Evolutionary conservation across 2,329 filamentous ascomycete species (phyloP).

Genomic region (Microthyrium microscopicum): DNA sequence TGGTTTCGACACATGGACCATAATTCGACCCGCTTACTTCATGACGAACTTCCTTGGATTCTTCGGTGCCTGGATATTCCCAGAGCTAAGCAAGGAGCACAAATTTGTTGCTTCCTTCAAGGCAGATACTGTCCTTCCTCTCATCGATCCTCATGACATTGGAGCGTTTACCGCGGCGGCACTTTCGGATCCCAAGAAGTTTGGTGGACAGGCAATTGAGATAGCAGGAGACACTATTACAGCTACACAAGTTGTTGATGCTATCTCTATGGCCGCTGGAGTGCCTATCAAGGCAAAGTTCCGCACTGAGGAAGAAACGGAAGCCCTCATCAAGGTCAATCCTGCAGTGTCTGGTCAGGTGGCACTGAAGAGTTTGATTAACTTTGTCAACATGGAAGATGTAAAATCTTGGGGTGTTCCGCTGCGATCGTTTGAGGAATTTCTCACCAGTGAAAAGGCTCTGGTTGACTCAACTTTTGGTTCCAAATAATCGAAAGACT

Average conservation of each 20-base stretch:
- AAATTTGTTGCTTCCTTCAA: constrained; percentile 22
- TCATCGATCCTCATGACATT: constrained; percentile 32
- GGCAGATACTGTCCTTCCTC: constrained; percentile 21
- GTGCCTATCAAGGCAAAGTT: constrained; percentile 20
- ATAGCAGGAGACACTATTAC: constrained; percentile 26
- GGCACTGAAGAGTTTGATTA: constrained; percentile 18
- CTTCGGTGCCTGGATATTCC: constrained; percentile 22
- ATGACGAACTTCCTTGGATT: constrained; percentile 34
- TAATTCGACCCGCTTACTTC: constrained; percentile 35
- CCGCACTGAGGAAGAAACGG: constrained; percentile 27
- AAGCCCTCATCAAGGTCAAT: constrained; percentile 18
- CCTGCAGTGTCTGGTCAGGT: constrained; percentile 25
- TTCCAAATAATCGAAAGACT: too few species aligned
- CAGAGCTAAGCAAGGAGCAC: constrained; percentile 22
- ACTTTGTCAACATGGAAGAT: constrained; percentile 19
- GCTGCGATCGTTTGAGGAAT: constrained; percentile 27
- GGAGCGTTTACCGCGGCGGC: constrained; percentile 29
- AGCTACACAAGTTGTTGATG: constrained; percentile 20
- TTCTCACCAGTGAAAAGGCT: constrained; percentile 24
- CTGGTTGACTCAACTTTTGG: constrained; percentile 1
- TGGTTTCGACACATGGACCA: constrained; percentile 25
- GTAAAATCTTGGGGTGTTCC: constrained; percentile 23
- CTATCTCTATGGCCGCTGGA: constrained; percentile 20
- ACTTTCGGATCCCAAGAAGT: constrained; percentile 25
- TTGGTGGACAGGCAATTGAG: constrained; percentile 23